Conservation (phyloP, 352 stramenopile species). For the Globisporangium splendens region DNA sequence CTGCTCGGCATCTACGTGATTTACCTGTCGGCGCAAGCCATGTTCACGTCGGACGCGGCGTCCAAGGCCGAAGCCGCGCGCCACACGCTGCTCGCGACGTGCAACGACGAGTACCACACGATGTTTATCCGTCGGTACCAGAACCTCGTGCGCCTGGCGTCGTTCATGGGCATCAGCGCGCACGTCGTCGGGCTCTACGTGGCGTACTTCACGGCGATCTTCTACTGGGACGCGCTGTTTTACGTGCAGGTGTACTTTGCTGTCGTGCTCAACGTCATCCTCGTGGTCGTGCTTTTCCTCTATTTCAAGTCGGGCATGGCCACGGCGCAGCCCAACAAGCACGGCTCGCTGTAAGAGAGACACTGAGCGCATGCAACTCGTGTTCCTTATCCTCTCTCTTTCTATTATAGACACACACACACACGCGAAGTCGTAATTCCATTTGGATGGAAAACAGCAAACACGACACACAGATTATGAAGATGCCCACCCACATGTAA, state of each 20-base stretch:
- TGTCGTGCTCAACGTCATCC: conserved; percentile 59
- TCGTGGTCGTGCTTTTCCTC: conserved; percentile 44
- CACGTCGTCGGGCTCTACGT: conserved; percentile 73
- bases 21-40: conserved; percentile 63
- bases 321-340: conserved; percentile 36
- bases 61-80: conserved; percentile 56
- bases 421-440: conserved; percentile 5
- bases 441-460: background rate
- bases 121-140: conserved; percentile 57
- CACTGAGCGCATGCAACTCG: background rate
- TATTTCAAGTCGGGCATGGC: conserved; percentile 72
- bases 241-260: conserved; percentile 80
- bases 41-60: conserved; percentile 62
- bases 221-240: conserved; percentile 68
- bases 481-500: conserved; percentile 8
- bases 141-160: conserved; percentile 63
- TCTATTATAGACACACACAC: background rate
- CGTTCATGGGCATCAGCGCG: conserved; percentile 79
- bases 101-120: conserved; percentile 56
- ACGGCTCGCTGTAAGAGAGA: conserved; percentile 26
- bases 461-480: no score
- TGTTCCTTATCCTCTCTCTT: background rate
- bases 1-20: conserved; percentile 77
- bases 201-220: conserved; percentile 64
- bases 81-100: conserved; percentile 54